Evolutionary conservation across 176 grass and related monocot species (phyloP).

Genomic region (Ensete glaucum): DNA sequence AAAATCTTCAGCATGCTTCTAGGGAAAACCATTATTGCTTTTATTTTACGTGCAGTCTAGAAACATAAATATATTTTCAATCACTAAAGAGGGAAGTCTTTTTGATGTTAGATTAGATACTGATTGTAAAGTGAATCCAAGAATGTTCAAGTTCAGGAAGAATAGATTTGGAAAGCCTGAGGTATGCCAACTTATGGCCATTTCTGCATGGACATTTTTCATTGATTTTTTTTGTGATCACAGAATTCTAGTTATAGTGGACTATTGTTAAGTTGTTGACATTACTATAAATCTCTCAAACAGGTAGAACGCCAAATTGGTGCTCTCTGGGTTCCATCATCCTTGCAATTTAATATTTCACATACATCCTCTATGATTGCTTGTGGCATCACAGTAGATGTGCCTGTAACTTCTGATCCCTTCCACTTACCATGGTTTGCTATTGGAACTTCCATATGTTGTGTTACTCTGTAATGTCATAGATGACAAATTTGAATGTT

Average conservation of each 20-base stretch:
- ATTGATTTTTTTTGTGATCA: not conserved
- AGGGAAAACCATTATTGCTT: not conserved
- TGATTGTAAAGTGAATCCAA: conserved; percentile 54
- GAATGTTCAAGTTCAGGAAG: conserved; percentile 78
- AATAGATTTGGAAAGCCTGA: conserved; percentile 92
- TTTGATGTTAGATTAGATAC: conserved; percentile 69
- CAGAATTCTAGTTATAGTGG: not conserved
- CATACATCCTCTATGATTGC: conserved; percentile 89
- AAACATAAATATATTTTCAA: not conserved
- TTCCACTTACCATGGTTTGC: not conserved
- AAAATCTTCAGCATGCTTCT: not conserved
- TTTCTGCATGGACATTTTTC: not conserved
- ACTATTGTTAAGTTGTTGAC: conserved; percentile 11
- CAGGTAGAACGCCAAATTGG: conserved; percentile 50
- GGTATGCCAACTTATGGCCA: conserved; percentile 28
- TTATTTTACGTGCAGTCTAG: not conserved
- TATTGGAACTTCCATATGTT: not conserved
- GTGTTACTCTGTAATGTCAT: conserved; percentile 1
- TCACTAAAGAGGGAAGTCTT: conserved; percentile 19
- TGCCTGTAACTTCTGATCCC: conserved; percentile 39
- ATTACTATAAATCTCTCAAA: conserved; percentile 29
- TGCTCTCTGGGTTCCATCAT: conserved; percentile 27
- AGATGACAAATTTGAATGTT: conserved; percentile 16
- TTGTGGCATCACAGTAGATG: conserved; percentile 59
- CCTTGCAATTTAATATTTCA: conserved; percentile 89